Percentiles rank a stretch among this genome's conserved stretches.
Evolutionary conservation across 2,329 filamentous ascomycete species (phyloP).

Genomic region (Exophiala bonariae): DNA sequence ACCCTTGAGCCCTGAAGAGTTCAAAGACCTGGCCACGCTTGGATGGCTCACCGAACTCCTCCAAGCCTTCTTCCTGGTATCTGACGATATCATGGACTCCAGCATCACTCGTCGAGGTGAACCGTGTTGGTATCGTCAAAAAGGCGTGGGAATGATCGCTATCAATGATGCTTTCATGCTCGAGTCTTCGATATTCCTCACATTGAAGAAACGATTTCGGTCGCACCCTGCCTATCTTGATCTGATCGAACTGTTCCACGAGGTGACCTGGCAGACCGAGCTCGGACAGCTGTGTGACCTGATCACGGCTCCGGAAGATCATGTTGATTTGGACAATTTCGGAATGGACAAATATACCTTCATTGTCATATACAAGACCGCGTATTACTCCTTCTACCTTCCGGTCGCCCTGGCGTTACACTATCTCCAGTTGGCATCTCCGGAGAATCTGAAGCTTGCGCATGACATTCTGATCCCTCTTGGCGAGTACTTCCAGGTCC

Average conservation of each 20-base stretch:
- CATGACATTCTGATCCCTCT: constrained; percentile 93
- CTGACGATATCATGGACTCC: constrained; percentile 97
- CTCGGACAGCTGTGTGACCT: constrained; percentile 92
- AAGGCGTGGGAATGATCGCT: constrained; percentile 88
- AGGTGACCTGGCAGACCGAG: constrained; percentile 90
- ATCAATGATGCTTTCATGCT: constrained; percentile 99
- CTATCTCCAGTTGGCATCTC: constrained; percentile 80
- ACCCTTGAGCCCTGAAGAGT: constrained; percentile 75
- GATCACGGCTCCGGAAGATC: constrained; percentile 91
- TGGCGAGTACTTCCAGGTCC: constrained; percentile 98
- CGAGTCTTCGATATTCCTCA: constrained; percentile 82
- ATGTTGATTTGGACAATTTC: constrained; percentile 92
- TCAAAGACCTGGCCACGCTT: constrained; percentile 81
- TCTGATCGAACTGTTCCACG: constrained; percentile 93
- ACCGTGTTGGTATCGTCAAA: constrained; percentile 94
- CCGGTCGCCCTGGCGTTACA: constrained; percentile 88
- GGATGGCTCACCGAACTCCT: constrained; percentile 98
- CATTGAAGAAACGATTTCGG: constrained; percentile 93
- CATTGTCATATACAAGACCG: constrained; percentile 99
- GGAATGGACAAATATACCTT: constrained; percentile 92
- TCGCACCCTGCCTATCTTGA: constrained; percentile 85
- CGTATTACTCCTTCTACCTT: constrained; percentile 98
- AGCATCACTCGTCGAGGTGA: constrained; percentile 91
- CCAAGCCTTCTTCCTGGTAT: constrained; percentile 97
- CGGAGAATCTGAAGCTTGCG: constrained; percentile 83